Evolutionary conservation across 352 stramenopile genomes (phyloP), one percentile per base, ranked within the genome.

Genomic region (Globisporangium abappressorium): DNA sequence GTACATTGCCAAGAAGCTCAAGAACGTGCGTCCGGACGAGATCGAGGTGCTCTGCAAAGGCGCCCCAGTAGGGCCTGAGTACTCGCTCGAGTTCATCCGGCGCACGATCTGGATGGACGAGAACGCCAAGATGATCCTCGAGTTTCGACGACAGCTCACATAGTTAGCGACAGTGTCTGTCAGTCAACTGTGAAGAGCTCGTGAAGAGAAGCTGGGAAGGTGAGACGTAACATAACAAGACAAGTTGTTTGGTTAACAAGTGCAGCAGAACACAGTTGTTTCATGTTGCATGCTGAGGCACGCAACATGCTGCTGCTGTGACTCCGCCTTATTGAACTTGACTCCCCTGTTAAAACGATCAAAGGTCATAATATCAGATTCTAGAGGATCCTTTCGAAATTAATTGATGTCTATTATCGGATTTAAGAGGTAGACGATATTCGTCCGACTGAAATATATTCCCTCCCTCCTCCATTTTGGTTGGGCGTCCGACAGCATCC

Each of bases 61-160:
- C 47, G 62, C 34, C 15, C 64, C 75, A 0, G 77, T 92, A 3
- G 81, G 84, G 1, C 68, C 76, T 5, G 84, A 92, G 56, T 81
- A 89, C 53, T 89, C 84, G 46, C 77, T 92, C 36, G 76, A 87
- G 57, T 92, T 92, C 54, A 79, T 92, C n/a, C 71, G 72, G 20
- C 80, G 80, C 47, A 90, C 81, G 38, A 74, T 77, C 15, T 92
- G 84, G 84, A 66, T 77, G 58, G 70, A 85, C 36, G 43, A 72
- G 2, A 51, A 12, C 41, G 58, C 69, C 30, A 81, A 78, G 34
- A 78, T 92, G 70, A 62, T 89, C 22, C 72, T 92, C 38, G 80
- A 92, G 67, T 92, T 84, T 62, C 72, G 79, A 22, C 79, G 78
- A 34, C 66, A 70, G 38, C 26, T 70, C 33, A 65, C 46, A 55